Evolutionary conservation across 768 basidiomycete genomes (phyloP), one percentile per base, ranked within the genome.

Genomic region (Porphyrellus cyaneotinctus): DNA sequence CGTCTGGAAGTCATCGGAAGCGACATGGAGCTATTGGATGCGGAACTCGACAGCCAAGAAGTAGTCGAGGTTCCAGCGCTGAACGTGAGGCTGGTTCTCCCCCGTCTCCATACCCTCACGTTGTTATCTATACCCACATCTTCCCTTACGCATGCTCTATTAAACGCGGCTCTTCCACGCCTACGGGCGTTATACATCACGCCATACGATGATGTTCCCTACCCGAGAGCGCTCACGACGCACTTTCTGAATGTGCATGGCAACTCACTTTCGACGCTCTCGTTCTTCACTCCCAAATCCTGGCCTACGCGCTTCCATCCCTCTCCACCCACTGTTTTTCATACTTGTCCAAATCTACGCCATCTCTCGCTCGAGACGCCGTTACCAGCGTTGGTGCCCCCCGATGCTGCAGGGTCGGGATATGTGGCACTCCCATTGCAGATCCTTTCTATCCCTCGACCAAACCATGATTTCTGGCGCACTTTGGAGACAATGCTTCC

Each of bases 371-470:
- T 91, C 42, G 87, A 90, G 68, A 74, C 66, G 8, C 89, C 88
- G 0, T 70, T 89, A 12, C 88, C 89, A 2, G 56, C 62, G 2
- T 72, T 85, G 43, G 48, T 58, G 9, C 62, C 80, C 8, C 60
- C 66, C 18, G 39, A 57, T 20, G 58, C 42, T 47, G 26, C 49
- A 18, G 50, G 56, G 59, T 33, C 74, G 74, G 63, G 54, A 38
- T 23, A 74, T 75, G 43, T 9, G 8, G 41, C 35, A 9, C 47
- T 60, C 9, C 72, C 74, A 12, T 72, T 91, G 20, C 76, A 80
- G 54, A 81, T 88, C 38, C 72, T 92, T 7, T 87, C 87, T 17
- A 80, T 92, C 56, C 87, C 90, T 0, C 78, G 88, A n/a, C 90
- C 90, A 2, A 80, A 72, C 51, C 49, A 74, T 15, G 78, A 82